phyloP scores from a whole-genome alignment of 164 flowering plant genomes.

The Buxus sempervirens region DNA sequence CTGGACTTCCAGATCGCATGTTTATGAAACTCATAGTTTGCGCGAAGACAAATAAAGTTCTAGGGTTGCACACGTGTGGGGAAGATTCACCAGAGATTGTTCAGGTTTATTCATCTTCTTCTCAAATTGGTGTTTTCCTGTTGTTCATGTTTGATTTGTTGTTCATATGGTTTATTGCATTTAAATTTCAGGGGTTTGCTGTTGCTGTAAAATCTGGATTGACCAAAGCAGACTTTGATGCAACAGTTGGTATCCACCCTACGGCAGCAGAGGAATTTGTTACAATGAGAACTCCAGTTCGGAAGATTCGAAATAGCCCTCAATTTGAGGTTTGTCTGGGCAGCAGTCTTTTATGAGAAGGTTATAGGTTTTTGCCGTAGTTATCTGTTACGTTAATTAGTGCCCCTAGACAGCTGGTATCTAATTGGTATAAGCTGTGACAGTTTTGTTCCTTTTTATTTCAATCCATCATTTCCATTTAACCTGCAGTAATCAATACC shows the following conservation, averaged over 20 bases:
- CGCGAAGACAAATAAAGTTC: slow-evolving; percentile 75
- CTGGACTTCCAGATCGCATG: slow-evolving; percentile 88
- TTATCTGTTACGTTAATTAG: too few species aligned
- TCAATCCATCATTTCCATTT: background rate
- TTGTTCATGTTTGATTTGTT: background rate
- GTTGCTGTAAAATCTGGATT: slow-evolving; percentile 93
- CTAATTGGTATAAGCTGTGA: background rate
- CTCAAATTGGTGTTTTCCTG: background rate
- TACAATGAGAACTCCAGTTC: slow-evolving; percentile 87
- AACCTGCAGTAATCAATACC: background rate
- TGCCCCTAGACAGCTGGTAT: background rate
- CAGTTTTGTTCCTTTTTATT: background rate
- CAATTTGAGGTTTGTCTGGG: slow-evolving; percentile 58
- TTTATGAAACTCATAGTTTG: slow-evolving; percentile 93
- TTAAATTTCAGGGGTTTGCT: slow-evolving; percentile 75
- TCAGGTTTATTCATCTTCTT: slow-evolving; percentile 52
- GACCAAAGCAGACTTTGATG: slow-evolving; percentile 91
- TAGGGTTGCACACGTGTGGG: slow-evolving; percentile 94
- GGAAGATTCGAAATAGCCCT: slow-evolving; percentile 57
- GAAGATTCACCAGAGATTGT: slow-evolving; percentile 87
- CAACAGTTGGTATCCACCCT: slow-evolving; percentile 95
- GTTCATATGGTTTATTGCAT: slow-evolving; percentile 8
- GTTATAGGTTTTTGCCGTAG: background rate
- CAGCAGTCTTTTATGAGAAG: background rate
- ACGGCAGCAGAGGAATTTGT: slow-evolving; percentile 91